Conservation (phyloP, 169 alveolate genomes). For the Theileria annulata region DNA sequence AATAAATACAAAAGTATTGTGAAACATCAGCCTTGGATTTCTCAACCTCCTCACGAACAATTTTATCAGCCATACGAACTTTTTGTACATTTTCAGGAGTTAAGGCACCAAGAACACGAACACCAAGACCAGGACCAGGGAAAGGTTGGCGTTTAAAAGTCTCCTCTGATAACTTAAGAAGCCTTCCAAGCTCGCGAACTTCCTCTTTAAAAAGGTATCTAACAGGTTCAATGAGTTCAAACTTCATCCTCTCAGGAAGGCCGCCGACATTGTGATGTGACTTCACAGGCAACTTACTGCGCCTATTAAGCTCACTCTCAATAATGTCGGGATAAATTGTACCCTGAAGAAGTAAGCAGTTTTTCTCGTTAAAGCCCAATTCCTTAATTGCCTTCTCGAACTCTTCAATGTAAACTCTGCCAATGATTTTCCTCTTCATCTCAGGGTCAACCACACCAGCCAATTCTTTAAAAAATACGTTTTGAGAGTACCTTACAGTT, state of each 20-base stretch:
- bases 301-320: constrained; percentile 70
- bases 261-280: constrained; percentile 82
- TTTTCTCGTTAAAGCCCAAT: constrained; percentile 66
- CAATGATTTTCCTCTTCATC: constrained; percentile 73
- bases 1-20: constrained; percentile 69
- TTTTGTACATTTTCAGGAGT: constrained; percentile 70
- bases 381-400: constrained; percentile 73
- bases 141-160: constrained; percentile 75
- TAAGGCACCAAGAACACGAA: constrained; percentile 71
- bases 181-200: constrained; percentile 69
- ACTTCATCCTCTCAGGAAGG: constrained; percentile 70
- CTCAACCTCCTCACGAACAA: constrained; percentile 59
- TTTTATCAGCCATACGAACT: constrained; percentile 74
- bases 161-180: constrained; percentile 65
- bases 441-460: constrained; percentile 75
- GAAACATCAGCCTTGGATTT: constrained; percentile 62
- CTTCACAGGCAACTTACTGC: constrained; percentile 68
- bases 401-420: constrained; percentile 76
- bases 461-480: constrained; percentile 65
- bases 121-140: constrained; percentile 82
- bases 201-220: constrained; percentile 75
- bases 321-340: constrained; percentile 77
- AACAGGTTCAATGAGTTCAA: constrained; percentile 77
- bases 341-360: constrained; percentile 74
- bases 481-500: constrained; percentile 68